Conservation (phyloP, 345 rosid species). For the Populus nigra region DNA sequence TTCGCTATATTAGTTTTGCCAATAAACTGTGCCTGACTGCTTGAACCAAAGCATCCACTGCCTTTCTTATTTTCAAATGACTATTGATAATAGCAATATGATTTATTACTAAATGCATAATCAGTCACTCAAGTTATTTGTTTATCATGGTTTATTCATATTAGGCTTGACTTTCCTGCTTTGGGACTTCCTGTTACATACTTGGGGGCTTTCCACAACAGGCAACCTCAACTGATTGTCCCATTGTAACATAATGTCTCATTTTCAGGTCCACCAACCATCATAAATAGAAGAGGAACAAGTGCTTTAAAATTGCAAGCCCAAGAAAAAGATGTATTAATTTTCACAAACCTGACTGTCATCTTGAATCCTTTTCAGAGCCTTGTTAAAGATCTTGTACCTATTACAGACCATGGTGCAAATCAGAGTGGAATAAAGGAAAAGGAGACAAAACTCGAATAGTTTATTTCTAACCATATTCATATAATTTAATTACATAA, state of each 20-base stretch:
- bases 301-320: not conserved
- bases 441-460: conserved; percentile 1
- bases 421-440: conserved; percentile 3
- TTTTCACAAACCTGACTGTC: conserved; percentile 73
- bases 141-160: not conserved
- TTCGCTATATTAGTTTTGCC: not conserved
- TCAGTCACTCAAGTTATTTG: not conserved
- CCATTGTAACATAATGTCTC: not conserved
- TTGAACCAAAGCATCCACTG: not conserved
- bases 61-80: not conserved
- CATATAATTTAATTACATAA: conserved; percentile 5
- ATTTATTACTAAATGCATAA: not conserved
- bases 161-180: not conserved
- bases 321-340: not conserved
- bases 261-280: not conserved
- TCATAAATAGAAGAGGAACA: not conserved
- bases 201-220: not conserved
- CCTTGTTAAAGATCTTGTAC: conserved; percentile 82
- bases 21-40: not conserved
- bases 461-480: conserved; percentile 10
- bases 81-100: not conserved
- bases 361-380: conserved; percentile 84
- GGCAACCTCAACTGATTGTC: conserved; percentile 2
- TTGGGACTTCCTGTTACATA: not conserved
- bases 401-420: conserved; percentile 35